These are phyloP conservation scores for Acer negundo DNA, from an alignment of 345 rosid species.

Conservation along the genomic window DNA sequence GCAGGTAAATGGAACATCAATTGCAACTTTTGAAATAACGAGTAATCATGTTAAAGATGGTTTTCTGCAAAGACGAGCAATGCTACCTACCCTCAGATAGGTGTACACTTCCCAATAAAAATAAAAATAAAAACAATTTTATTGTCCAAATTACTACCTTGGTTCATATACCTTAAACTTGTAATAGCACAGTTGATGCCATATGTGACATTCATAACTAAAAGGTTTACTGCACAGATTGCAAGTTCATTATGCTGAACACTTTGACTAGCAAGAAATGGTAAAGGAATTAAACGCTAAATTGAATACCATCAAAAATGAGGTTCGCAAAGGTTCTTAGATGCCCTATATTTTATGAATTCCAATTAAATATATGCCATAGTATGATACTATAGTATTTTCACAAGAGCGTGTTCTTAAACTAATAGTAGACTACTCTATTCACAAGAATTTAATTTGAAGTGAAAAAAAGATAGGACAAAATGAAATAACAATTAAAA, in stretches of 20 bases:
- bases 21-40: not conserved
- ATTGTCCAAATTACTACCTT: not conserved
- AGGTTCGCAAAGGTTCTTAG: not conserved
- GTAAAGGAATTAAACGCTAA: not conserved
- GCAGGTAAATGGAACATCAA: not conserved
- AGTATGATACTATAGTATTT: not conserved
- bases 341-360: not conserved
- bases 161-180: not conserved
- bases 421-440: not conserved
- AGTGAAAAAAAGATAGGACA: not conserved
- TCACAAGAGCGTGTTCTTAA: not conserved
- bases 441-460: not conserved
- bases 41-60: not conserved
- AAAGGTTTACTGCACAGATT: not conserved
- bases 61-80: not conserved
- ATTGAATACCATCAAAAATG: not conserved
- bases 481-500: not conserved
- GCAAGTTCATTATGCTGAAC: not conserved
- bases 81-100: not conserved
- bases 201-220: not conserved
- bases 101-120: not conserved
- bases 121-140: not conserved
- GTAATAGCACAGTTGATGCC: not conserved
- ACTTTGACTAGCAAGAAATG: no score
- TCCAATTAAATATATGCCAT: not conserved